Evolutionary conservation across 371 early-diverging fungal genomes (phyloP).

Genomic region (Coemansia sp.): DNA sequence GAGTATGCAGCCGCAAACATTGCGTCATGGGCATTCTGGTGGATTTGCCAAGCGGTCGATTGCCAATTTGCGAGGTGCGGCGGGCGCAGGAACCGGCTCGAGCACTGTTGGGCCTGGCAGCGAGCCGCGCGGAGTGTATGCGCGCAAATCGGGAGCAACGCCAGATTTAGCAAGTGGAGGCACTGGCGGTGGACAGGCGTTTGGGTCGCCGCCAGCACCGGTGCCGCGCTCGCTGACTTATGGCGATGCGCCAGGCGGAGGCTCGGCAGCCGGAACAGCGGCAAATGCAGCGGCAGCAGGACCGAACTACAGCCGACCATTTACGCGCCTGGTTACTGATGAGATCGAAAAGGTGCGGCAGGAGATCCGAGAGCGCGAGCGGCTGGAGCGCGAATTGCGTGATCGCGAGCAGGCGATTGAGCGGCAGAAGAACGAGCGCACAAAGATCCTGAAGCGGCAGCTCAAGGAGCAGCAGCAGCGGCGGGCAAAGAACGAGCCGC

Average conservation of each 20-base stretch:
- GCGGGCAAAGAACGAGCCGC: conserved; percentile 59
- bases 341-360: conserved; percentile 70
- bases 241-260: conserved; percentile 25
- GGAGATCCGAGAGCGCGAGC: conserved; percentile 71
- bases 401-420: conserved; percentile 67
- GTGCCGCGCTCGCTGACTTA: conserved; percentile 37
- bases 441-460: conserved; percentile 63
- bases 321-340: conserved; percentile 61
- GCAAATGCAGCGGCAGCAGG: not conserved
- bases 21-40: conserved; percentile 23
- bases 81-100: not conserved
- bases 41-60: conserved; percentile 51
- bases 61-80: conserved; percentile 35
- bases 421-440: conserved; percentile 70
- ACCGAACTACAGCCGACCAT: conserved; percentile 48
- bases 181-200: conserved; percentile 10
- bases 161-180: conserved; percentile 4
- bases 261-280: conserved; percentile 1
- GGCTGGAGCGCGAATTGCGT: conserved; percentile 68
- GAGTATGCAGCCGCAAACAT: conserved; percentile 16
- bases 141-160: conserved; percentile 14
- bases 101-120: not conserved
- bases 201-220: conserved; percentile 49
- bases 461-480: conserved; percentile 61
- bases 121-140: conserved; percentile 7